These are phyloP conservation scores for Rubia yunnanensis DNA, from an alignment of 257 asterid species.

Conservation along the genomic window DNA sequence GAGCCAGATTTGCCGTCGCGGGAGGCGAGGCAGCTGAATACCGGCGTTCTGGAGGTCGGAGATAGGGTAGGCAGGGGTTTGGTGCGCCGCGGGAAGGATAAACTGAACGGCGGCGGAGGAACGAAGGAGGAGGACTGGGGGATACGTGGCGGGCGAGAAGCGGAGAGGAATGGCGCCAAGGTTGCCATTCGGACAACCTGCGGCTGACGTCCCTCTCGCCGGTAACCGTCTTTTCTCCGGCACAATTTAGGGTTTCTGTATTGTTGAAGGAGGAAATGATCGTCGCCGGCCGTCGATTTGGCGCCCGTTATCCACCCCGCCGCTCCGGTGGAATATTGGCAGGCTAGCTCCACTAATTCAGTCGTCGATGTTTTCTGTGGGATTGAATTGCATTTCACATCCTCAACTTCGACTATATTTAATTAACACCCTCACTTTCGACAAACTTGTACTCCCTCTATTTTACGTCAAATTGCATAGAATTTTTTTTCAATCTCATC, in stretches of 20 bases:
- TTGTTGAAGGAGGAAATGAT: neutral
- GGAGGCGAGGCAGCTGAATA: slow-evolving; percentile 33
- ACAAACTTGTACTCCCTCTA: too few relatives aligned
- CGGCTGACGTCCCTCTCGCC: slow-evolving; percentile 16
- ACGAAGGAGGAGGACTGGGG: slow-evolving; percentile 3
- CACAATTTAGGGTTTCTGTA: neutral
- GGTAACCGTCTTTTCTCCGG: neutral
- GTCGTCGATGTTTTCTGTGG: neutral
- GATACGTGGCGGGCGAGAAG: slow-evolving; percentile 28
- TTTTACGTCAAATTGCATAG: too few relatives aligned
- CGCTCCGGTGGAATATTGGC: neutral
- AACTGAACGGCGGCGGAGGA: slow-evolving; percentile 13
- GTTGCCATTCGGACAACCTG: slow-evolving; percentile 55
- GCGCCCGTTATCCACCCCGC: neutral
- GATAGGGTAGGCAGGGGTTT: slow-evolving; percentile 7
- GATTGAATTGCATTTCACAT: neutral
- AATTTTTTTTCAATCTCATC: too few relatives aligned
- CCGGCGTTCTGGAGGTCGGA: slow-evolving; percentile 20
- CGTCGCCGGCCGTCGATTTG: neutral
- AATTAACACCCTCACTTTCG: too few relatives aligned
- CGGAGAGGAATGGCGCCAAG: slow-evolving; percentile 40
- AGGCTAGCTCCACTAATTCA: neutral
- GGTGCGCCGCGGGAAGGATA: slow-evolving; percentile 14
- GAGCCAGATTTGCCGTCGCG: slow-evolving; percentile 34
- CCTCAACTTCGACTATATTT: neutral